These are phyloP conservation scores for Recurvomyces mirabilis DNA, from an alignment of 495 filamentous ascomycete species.

Conservation along the genomic window DNA sequence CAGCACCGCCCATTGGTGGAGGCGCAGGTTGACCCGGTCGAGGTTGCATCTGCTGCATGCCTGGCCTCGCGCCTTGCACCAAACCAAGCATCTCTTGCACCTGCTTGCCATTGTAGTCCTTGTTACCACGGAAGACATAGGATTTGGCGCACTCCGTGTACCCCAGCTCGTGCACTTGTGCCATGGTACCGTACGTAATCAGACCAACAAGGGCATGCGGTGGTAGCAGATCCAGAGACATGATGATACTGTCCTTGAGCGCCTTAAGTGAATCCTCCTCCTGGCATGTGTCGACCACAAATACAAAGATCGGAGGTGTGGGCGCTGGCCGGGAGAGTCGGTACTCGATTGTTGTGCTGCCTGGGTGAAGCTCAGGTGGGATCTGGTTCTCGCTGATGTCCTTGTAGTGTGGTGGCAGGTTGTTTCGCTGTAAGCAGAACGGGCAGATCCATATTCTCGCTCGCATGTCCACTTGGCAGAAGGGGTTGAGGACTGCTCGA, in stretches of 20 bases:
- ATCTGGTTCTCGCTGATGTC: constrained; percentile 93
- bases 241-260: constrained; percentile 88
- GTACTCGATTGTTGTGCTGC: constrained; percentile 96
- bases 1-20: constrained; percentile 60
- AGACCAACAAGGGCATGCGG: constrained; percentile 89
- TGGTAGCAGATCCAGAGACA: constrained; percentile 91
- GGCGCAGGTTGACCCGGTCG: constrained; percentile 60
- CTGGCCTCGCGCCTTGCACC: constrained; percentile 55
- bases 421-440: constrained; percentile 92
- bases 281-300: constrained; percentile 97
- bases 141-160: constrained; percentile 98
- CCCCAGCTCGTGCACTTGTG: constrained; percentile 96
- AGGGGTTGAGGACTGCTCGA: constrained; percentile 92
- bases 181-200: constrained; percentile 94
- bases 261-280: constrained; percentile 95
- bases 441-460: constrained; percentile 97
- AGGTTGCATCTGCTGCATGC: constrained; percentile 46
- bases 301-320: constrained; percentile 91
- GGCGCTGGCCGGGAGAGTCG: constrained; percentile 83
- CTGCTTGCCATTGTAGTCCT: constrained; percentile 93
- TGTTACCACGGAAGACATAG: constrained; percentile 97
- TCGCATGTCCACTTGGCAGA: constrained; percentile 90
- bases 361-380: constrained; percentile 86
- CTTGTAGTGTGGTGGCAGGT: constrained; percentile 94
- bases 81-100: constrained; percentile 98